These are phyloP conservation scores for Amanita polypyramis DNA, from an alignment of 768 basidiomycete genomes.

Conservation along the genomic window DNA sequence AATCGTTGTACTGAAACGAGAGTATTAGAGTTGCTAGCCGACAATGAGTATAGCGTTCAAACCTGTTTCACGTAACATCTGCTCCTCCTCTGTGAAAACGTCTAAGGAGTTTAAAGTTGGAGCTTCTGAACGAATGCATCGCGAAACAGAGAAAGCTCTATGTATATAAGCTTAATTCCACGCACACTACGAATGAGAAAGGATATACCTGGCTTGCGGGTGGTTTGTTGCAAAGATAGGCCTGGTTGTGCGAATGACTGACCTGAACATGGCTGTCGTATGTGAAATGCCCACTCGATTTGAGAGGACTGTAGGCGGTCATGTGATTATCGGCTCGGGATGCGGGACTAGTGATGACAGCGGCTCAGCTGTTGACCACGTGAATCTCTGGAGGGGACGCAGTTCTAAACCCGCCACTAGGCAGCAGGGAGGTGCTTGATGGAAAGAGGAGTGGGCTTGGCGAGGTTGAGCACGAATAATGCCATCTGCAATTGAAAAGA, in stretches of 20 bases:
- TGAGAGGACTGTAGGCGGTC: constrained; percentile 6
- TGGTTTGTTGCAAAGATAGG: background rate
- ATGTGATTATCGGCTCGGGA: constrained; percentile 15
- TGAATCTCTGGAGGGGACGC: too few species aligned
- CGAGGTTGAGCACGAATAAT: too few species aligned
- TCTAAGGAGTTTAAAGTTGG: constrained; percentile 52
- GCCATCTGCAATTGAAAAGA: too few species aligned
- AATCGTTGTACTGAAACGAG: constrained; percentile 68
- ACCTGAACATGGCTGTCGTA: constrained; percentile 5
- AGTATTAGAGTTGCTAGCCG: background rate
- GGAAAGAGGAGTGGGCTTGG: too few species aligned
- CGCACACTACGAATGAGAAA: background rate
- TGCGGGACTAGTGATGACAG: too few species aligned
- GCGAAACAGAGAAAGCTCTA: constrained; percentile 22
- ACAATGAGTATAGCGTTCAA: constrained; percentile 13
- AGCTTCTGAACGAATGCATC: constrained; percentile 15
- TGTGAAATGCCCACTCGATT: background rate
- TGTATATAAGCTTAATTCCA: background rate
- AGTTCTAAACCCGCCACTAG: constrained; percentile 3
- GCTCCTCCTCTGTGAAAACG: constrained; percentile 88
- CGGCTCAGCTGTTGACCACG: too few species aligned
- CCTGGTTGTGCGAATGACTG: constrained; percentile 1
- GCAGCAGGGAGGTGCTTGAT: too few species aligned
- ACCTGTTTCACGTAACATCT: constrained; percentile 90
- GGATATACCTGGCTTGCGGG: background rate